Base-by-base conservation (phyloP, 345 rosid species). In the Populus euphratica region DNA sequence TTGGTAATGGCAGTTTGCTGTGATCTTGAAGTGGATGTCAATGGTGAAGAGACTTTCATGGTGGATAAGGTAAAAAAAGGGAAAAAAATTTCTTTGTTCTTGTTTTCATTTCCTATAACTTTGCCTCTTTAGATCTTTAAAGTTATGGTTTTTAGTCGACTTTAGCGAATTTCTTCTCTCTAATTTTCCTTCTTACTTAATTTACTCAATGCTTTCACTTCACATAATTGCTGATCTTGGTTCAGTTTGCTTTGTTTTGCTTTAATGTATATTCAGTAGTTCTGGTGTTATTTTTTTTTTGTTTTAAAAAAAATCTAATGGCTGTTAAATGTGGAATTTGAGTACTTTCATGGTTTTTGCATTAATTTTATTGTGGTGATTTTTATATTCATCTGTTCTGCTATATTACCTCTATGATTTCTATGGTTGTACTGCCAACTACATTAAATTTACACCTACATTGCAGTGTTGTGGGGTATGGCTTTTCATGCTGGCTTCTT, bases 11-110 rank as follows among this genome's bases (percentile, higher is more conserved):
- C 86, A 77, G 83, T 75, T 84, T 85, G 88, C 83, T 93, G 97
- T 89, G 90, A 88, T 85, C 96, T 95, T 86, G 89, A 95, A 85
- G 97, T 91, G 29, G 98, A 95, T 86, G 88, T 95, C 82, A 95
- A 95, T 83, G 98, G 97, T 20, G 94, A 90, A 84, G 94, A 91
- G 86, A 90, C 93, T 69, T 88, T 91, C 85, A 73, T 92, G 84
- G 90, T 95, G 44, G 82, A 89, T 85, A 93, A 88, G 99, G 99
- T 93, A 83, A 73, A 54, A n/a, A 23, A n/a, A 23, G 21, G 4
- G 5, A 50, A 1, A 52, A 5, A 18, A 14, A 70, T 61, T 38
- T 10, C 63, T 5, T 38, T 61, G 12, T 38, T 76, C 31, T 63
- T 61, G 11, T 13, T 74, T 36, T 56, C 29, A 43, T 25, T 11